Evolutionary conservation across 129 eudicot genomes (phyloP).

Genomic region (Flaveria robusta): DNA sequence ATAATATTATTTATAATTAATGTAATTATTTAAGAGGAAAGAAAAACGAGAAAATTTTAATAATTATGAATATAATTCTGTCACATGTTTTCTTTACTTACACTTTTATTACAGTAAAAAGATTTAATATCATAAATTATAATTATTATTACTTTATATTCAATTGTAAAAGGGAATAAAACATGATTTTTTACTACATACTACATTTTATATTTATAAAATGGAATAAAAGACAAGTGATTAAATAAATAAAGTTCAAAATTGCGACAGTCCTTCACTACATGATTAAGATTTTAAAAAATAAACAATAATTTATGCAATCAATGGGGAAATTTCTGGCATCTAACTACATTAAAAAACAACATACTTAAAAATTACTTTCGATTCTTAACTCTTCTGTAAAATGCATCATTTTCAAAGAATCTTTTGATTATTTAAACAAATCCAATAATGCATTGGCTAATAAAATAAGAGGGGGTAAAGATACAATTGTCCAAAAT

Average conservation of each 20-base stretch:
- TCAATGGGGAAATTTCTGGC: constrained; percentile 39
- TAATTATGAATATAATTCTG: no score
- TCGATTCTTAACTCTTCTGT: constrained; percentile 50
- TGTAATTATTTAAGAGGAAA: no score
- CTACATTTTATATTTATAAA: no score
- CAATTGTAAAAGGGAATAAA: no score
- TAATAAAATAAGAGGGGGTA: constrained; percentile 41
- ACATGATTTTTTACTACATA: no score
- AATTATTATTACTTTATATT: no score
- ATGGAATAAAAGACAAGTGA: not conserved
- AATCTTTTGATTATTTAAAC: constrained; percentile 52
- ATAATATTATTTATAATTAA: no score
- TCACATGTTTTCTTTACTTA: no score
- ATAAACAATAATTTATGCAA: not conserved
- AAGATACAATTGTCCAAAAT: constrained; percentile 22
- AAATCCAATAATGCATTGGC: constrained; percentile 40
- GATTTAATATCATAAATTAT: no score
- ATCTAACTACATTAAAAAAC: constrained; percentile 27
- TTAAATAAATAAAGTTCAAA: constrained; percentile 13
- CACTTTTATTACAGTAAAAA: no score
- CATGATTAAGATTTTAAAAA: constrained; percentile 36
- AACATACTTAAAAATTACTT: constrained; percentile 15
- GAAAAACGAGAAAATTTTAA: no score
- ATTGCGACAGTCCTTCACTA: constrained; percentile 36
- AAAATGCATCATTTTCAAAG: constrained; percentile 51